A percentile compares a stretch with the other conserved stretches of the same genome.
Evolutionary conservation across 768 basidiomycete species (phyloP).

Genomic region (Lentinula sp.): DNA sequence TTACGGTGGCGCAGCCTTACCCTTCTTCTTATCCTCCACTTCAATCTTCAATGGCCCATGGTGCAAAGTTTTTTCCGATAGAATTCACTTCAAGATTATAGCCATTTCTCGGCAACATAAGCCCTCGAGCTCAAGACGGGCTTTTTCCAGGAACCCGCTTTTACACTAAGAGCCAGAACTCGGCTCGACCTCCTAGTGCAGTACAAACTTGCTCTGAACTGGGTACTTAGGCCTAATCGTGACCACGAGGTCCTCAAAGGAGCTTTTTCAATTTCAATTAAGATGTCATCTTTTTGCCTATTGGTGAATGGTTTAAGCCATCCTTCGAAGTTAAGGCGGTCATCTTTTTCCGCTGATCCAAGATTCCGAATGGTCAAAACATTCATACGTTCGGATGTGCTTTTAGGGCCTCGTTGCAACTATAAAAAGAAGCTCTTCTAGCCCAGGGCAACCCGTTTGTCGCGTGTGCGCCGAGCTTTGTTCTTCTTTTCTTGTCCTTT

Average conservation of each 20-base stretch:
- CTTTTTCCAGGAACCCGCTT: neutral
- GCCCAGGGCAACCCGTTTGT: neutral
- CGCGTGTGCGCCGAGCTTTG: neutral
- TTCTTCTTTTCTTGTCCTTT: neutral
- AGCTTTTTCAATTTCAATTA: neutral
- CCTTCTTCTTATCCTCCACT: too few species aligned
- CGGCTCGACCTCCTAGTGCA: neutral
- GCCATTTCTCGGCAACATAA: neutral
- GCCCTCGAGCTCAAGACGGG: neutral
- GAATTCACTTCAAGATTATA: neutral
- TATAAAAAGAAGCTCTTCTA: slow-evolving; percentile 1
- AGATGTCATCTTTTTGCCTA: neutral
- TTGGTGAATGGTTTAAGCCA: too few species aligned
- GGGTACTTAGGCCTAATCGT: neutral
- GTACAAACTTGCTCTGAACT: neutral
- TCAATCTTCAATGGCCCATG: too few species aligned
- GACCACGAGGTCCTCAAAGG: neutral
- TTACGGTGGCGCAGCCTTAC: too few species aligned
- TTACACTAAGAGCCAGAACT: neutral
- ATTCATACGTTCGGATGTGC: neutral
- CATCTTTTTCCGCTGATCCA: neutral
- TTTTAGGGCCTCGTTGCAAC: neutral
- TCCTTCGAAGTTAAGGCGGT: neutral
- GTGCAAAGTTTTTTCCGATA: too few species aligned
- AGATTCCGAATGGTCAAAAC: neutral